phyloP scores from a whole-genome alignment of 345 rosid species.

The Gynandropsis gynandra region DNA sequence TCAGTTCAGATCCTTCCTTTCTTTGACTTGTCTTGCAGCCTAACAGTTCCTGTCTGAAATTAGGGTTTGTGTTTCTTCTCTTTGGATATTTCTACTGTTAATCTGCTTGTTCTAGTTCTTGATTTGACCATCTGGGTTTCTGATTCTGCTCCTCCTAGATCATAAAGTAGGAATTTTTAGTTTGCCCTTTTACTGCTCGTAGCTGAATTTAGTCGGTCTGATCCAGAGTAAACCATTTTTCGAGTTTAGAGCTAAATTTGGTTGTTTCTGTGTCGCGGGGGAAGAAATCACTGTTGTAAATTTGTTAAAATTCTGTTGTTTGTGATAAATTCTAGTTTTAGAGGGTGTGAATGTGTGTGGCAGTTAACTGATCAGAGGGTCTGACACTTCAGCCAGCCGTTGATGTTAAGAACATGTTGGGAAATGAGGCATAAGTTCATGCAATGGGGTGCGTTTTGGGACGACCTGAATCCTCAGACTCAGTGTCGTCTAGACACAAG shows the following conservation, averaged over 20 bases:
- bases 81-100: conserved; percentile 14
- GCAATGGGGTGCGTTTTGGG: conserved; percentile 97
- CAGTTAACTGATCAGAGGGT: too few relatives aligned
- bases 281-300: background rate
- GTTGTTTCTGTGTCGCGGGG: background rate
- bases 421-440: conserved; percentile 49
- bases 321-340: too few relatives aligned
- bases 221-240: conserved; percentile 2
- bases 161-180: conserved; percentile 25
- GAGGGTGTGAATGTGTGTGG: too few relatives aligned
- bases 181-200: background rate
- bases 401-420: conserved; percentile 30
- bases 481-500: conserved; percentile 47
- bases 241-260: background rate
- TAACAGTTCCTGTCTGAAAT: background rate
- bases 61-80: background rate
- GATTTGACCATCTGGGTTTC: conserved; percentile 25
- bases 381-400: too few relatives aligned
- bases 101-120: conserved; percentile 7
- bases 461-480: conserved; percentile 53
- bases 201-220: conserved; percentile 18
- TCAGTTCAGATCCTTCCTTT: conserved; percentile 8
- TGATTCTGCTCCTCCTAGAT: conserved; percentile 25
- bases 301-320: too few relatives aligned
- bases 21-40: conserved; percentile 5